A percentile compares a stretch with the other conserved stretches of the same genome.
Conservation (phyloP, 345 rosid genomes). For the Hibiscus syriacus region DNA sequence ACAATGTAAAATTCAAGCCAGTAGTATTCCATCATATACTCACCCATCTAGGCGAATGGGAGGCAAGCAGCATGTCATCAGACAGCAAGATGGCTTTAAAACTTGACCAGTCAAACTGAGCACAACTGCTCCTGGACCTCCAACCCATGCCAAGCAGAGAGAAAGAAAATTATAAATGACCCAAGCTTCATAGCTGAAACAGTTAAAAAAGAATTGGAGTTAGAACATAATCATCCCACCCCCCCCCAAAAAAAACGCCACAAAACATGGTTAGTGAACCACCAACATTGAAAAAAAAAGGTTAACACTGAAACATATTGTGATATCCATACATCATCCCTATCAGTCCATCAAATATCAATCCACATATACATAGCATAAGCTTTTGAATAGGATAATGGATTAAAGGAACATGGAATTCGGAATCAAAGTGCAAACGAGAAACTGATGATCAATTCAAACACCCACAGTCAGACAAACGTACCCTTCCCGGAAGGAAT, state of each 20-base stretch:
- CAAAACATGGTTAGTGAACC: neutral
- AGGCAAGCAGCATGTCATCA: constrained; percentile 87
- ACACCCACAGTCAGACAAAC: constrained; percentile 21
- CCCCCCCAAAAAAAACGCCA: too few species aligned
- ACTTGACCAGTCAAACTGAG: constrained; percentile 79
- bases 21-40: constrained; percentile 20
- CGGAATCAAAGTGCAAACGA: neutral
- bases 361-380: neutral
- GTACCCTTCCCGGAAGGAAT: constrained; percentile 96
- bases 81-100: constrained; percentile 54
- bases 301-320: neutral
- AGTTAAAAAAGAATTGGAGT: neutral
- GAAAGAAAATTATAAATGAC: constrained; percentile 92
- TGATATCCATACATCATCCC: neutral
- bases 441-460: neutral
- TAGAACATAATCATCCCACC: too few species aligned
- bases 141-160: constrained; percentile 94
- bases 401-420: neutral
- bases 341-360: neutral
- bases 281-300: neutral
- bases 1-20: neutral
- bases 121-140: constrained; percentile 94
- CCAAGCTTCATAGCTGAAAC: constrained; percentile 95
- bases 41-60: constrained; percentile 85
- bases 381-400: neutral